Evolutionary conservation across 2,329 filamentous ascomycete genomes (phyloP), one percentile per base, ranked within the genome.

Genomic region (Beauveria varroae): DNA sequence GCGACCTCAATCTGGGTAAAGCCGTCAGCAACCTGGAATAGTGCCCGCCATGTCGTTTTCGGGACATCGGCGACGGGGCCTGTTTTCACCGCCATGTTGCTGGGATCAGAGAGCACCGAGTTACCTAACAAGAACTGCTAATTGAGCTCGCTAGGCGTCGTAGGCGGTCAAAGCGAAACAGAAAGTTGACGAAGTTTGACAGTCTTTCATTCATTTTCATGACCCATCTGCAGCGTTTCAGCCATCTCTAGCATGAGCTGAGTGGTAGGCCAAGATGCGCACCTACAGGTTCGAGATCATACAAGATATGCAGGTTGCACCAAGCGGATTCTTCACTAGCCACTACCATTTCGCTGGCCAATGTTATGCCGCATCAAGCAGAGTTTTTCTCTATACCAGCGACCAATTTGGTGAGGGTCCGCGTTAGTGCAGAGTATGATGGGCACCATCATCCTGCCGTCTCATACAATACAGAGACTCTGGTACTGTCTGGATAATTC

Each of bases 251-350:
- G 34, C 34, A 6, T 6, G 34, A 16, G 34, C 14, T 37, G 14
- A 37, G 12, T 37, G 34, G 34, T 16, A 37, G 14, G 5, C 12
- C 30, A 34, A 14, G 30, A 34, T 34, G 30, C 12, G 34, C 34
- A 37, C 12, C 12, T 37, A 37, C 34, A 37, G 34, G 34, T 14
- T 12, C 34, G 5, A 37, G 14, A 14, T 5, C n/a, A 24, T 24
- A 18, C n/a, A n/a, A n/a, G n/a, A n/a, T n/a, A n/a, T 30, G 18
- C 24, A 57, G 16, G 30, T 18, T 41, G 30, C 28, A 47, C 34
- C 37, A 28, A 34, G 20, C 10, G 24, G 47, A 51, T 59, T 59
- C 46, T 34, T 59, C 51, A 59, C 56, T 59, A 59, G 46, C 34
- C 46, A 52, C 51, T 59, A 44, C 56, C 24, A 44, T 40, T 24